Evolutionary conservation across 257 asterid genomes (phyloP), one percentile per base, ranked within the genome.

Genomic region (Scutellaria barbata): DNA sequence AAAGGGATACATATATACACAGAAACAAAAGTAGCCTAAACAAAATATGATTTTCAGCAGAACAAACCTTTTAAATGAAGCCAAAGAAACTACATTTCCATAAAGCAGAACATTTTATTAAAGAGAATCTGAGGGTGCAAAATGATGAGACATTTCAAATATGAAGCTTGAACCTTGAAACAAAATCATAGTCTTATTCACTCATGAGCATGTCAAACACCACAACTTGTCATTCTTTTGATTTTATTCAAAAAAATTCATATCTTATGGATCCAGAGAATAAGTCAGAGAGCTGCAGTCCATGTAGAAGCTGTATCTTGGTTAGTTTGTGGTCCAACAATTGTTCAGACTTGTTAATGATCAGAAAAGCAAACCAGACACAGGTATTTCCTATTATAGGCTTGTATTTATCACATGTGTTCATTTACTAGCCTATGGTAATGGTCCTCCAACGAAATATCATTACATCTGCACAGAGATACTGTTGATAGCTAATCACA

Each of bases 401-500:
- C 20, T 25, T 42, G 8, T 53, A 50, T 25, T 64, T 64, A 57
- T 47, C 33, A 57, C 9, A 61, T 40, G 63, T 62, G 52, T 33
- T 13, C 66, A 74, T 74, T 17, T 41, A 62, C 71, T 35, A 64
- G 48, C 51, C 52, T 45, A 58, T 17, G 13, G 17, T 58, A 2
- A 22, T 22, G 39, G 51, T 14, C 59, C 17, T 30, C 60, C 52
- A 48, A 63, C 16, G 48, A 37, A 55, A 18, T 13, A n/a, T 41
- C 43, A 68, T 35, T 39, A 69, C 39, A 45, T 18, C 16, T 1
- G 18, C 14, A 67, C 47, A 39, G 14, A 25, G 42, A 68, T 45
- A 47, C 16, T 25, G 41, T 41, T 66, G 63, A 71, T 66, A 67
- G 40, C 47, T 43, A 7, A 71, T 35, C 68, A 13, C 69, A 53